Evolutionary conservation across 768 basidiomycete genomes (phyloP), one percentile per base, ranked within the genome.

Genomic region (Pleurotus citrinopileatus): DNA sequence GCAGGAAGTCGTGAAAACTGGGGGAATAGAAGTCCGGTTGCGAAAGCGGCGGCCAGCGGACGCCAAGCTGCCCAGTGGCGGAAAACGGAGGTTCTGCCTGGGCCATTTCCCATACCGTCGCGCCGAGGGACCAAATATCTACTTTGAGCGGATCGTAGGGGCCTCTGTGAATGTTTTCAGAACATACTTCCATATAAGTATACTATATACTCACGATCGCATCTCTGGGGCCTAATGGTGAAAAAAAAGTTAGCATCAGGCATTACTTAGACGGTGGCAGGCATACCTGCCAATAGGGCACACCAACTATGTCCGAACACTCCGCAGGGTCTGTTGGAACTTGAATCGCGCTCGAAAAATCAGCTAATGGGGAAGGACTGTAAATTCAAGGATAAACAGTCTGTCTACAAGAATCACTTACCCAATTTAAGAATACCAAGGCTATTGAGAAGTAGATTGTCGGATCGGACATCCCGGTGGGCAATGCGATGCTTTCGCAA

Each of bases 391-490:
- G n/a, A n/a, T n/a, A n/a, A n/a, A n/a, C n/a, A n/a, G n/a, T n/a
- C n/a, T n/a, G n/a, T n/a, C n/a, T n/a, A n/a, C n/a, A 34, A 15
- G 27, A 22, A 34, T 9, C 23, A 76, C 83, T 53, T 57, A 90
- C 89, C 81, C 12, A 94, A 73, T 68, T 93, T 93, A 56, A 93
- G 73, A 6, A 89, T 65, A 1, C 91, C 91, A 7, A 77, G 67
- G 40, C 70, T 74, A 52, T 89, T 89, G 52, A 94, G 70, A 36
- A 94, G 71, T 51, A 93, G 58, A 65, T 94, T 94, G 64, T 94
- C 91, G 9, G 89, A 90, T 20, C 91, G 83, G 43, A 94, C 76
- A 67, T 94, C 91, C 26, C 91, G 81, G 67, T 94, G 91, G 2
- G 87, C 90, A 40, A 94, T 87, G 25, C 77, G 72, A 47, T 83